Evolutionary conservation across 345 rosid genomes (phyloP).

Genomic region (Moringa oleifera): DNA sequence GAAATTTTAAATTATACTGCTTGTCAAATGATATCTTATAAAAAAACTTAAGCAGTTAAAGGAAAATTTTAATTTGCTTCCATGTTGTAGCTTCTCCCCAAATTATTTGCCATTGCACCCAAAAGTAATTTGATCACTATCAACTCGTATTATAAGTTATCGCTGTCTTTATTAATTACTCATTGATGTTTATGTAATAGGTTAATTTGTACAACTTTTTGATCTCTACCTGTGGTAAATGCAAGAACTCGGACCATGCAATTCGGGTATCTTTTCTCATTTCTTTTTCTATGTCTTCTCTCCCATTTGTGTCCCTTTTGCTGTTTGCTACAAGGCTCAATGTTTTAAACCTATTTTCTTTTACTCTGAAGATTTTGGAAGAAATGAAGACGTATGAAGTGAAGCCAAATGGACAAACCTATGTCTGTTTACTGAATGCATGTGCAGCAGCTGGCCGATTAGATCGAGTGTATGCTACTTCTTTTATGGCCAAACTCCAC

Average conservation of each 20-base stretch:
- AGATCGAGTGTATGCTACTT: conserved; percentile 76
- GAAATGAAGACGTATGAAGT: conserved; percentile 91
- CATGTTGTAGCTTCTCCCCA: no score
- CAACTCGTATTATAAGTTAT: no score
- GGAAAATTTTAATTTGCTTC: no score
- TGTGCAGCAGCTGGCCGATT: conserved; percentile 84
- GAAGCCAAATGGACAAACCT: conserved; percentile 92
- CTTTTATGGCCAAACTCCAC: conserved; percentile 14
- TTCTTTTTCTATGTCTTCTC: conserved; percentile 7
- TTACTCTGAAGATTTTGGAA: conserved; percentile 55
- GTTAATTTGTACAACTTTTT: conserved; percentile 74
- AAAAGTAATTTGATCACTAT: neutral
- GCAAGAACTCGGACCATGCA: conserved; percentile 71
- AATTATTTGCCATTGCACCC: neutral
- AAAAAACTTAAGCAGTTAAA: no score
- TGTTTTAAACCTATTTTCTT: conserved; percentile 3
- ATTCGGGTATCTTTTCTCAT: conserved; percentile 39
- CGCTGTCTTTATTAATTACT: neutral
- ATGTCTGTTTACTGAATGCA: conserved; percentile 75
- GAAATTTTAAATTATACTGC: no score
- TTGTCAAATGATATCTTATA: no score
- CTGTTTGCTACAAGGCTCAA: neutral
- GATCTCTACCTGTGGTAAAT: conserved; percentile 86
- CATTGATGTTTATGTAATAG: conserved; percentile 31
- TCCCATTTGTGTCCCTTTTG: neutral